phyloP scores from a whole-genome alignment of 116 monocot genomes.

The Posidonia oceanica region DNA sequence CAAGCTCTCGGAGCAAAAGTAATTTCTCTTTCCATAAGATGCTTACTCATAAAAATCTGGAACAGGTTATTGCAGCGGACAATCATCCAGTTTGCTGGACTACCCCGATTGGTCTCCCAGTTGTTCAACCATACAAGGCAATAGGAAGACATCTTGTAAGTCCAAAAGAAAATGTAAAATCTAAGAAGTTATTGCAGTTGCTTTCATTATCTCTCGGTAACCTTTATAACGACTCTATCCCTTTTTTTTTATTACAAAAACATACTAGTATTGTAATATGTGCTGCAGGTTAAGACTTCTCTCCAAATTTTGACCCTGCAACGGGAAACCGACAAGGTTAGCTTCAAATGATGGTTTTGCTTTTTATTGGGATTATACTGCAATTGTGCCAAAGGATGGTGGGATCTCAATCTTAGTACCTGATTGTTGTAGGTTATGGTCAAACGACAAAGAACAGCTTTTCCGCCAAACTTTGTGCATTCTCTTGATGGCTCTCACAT shows the following conservation, averaged over 20 bases:
- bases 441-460: slow-evolving; percentile 85
- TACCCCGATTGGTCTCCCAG: slow-evolving; percentile 87
- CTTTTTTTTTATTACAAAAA: no score
- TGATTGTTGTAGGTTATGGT: slow-evolving; percentile 49
- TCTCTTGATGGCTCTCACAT: slow-evolving; percentile 97
- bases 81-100: slow-evolving; percentile 83
- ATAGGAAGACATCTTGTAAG: slow-evolving; percentile 62
- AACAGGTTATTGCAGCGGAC: slow-evolving; percentile 73
- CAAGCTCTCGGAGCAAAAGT: no score
- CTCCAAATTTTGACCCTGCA: slow-evolving; percentile 77
- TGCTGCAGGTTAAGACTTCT: slow-evolving; percentile 71
- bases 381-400: not conserved
- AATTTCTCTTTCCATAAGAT: not conserved
- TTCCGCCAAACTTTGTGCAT: slow-evolving; percentile 95
- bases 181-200: no score
- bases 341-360: not conserved
- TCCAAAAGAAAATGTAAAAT: not conserved
- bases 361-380: not conserved
- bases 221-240: no score
- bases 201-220: no score
- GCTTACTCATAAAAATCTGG: not conserved
- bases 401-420: not conserved
- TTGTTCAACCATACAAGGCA: slow-evolving; percentile 86
- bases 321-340: slow-evolving; percentile 77
- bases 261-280: no score